These are phyloP conservation scores for Lachancea fermentati DNA, from an alignment of 805 yeast genomes.

Conservation along the genomic window DNA sequence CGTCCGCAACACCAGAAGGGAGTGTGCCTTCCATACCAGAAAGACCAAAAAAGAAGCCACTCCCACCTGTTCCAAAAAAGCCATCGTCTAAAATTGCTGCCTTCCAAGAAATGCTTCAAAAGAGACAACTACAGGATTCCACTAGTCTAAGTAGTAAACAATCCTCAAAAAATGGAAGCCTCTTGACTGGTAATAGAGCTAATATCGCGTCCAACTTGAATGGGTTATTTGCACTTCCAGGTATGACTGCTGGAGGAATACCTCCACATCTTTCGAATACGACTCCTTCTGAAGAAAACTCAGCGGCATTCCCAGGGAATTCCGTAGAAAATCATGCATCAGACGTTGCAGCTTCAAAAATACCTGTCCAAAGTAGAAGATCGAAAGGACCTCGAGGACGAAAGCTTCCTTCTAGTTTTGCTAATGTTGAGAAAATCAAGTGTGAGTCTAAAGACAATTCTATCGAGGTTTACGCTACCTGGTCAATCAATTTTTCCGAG, in stretches of 20 bases:
- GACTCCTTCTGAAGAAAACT: constrained; percentile 9
- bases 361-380: constrained; percentile 40
- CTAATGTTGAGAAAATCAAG: constrained; percentile 33
- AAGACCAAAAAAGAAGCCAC: constrained; percentile 30
- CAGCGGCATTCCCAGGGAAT: neutral
- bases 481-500: constrained; percentile 15
- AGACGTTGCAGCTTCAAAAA: neutral
- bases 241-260: constrained; percentile 36
- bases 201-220: constrained; percentile 54
- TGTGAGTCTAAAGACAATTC: constrained; percentile 15
- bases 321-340: neutral
- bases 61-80: constrained; percentile 72
- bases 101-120: constrained; percentile 67
- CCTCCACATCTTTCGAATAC: constrained; percentile 7
- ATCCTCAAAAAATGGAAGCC: constrained; percentile 6
- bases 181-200: constrained; percentile 35
- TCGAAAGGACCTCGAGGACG: constrained; percentile 74
- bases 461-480: constrained; percentile 20
- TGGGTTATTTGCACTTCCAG: constrained; percentile 56
- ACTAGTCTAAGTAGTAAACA: constrained; percentile 16
- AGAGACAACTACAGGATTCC: constrained; percentile 38
- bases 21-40: constrained; percentile 10
- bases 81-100: constrained; percentile 77
- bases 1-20: neutral
- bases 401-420: constrained; percentile 51